phyloP scores from a whole-genome alignment of 495 filamentous ascomycete species.

The Aspergillus avenaceus region DNA sequence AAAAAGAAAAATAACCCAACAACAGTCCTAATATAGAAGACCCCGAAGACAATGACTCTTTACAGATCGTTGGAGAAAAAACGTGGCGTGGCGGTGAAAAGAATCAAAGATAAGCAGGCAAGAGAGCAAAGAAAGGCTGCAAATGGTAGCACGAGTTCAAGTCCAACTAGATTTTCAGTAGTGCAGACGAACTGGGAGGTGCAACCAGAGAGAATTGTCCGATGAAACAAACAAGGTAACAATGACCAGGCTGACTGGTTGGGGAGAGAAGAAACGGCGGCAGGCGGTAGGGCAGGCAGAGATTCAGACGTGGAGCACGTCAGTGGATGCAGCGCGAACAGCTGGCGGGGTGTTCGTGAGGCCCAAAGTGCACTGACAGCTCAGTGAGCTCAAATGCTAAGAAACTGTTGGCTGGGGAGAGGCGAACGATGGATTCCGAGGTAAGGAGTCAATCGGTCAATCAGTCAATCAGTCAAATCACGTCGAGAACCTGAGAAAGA shows the following conservation, averaged over 20 bases:
- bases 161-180: constrained; percentile 4
- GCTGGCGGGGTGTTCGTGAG: constrained; percentile 14
- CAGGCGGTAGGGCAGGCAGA: constrained; percentile 17
- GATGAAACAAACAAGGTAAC: too few relatives aligned
- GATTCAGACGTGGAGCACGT: constrained; percentile 22
- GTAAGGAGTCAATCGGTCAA: neutral
- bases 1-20: neutral
- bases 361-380: constrained; percentile 18
- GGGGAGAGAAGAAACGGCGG: constrained; percentile 4
- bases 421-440: neutral
- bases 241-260: constrained; percentile 8
- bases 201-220: neutral
- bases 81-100: constrained; percentile 23
- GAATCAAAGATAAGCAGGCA: constrained; percentile 2
- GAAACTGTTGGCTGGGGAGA: neutral
- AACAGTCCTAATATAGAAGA: neutral
- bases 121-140: neutral
- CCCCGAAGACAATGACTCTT: neutral
- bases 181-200: constrained; percentile 10
- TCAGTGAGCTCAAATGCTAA: constrained; percentile 15
- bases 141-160: neutral
- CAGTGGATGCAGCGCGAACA: constrained; percentile 18
- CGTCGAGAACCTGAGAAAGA: neutral
- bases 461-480: neutral
- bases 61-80: constrained; percentile 3